These are phyloP conservation scores for Austroboletus olivaceoglutinosus DNA, from an alignment of 1,284 basidiomycete genomes.

Conservation along the genomic window DNA sequence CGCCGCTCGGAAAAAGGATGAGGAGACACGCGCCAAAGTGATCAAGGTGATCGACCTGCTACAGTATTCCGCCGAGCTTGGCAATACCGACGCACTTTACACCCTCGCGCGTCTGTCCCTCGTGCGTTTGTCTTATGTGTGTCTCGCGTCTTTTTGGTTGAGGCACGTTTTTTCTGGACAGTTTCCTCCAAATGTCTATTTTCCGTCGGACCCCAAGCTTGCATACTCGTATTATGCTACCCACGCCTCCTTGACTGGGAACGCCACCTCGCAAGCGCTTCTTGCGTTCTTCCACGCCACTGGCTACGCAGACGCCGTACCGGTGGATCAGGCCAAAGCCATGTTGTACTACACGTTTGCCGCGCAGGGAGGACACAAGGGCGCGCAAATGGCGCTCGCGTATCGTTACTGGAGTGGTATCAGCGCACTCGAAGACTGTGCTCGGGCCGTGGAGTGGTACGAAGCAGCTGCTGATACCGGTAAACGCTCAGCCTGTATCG, in stretches of 20 bases:
- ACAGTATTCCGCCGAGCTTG: slow-evolving; percentile 75
- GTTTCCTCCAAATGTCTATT: slow-evolving; percentile 70
- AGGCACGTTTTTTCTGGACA: slow-evolving; percentile 29
- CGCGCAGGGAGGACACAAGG: slow-evolving; percentile 81
- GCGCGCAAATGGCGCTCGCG: slow-evolving; percentile 89
- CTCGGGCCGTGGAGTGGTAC: slow-evolving; percentile 82
- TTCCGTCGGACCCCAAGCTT: slow-evolving; percentile 55
- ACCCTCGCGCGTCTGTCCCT: slow-evolving; percentile 70
- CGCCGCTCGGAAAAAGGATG: slow-evolving; percentile 52
- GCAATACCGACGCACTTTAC: slow-evolving; percentile 74
- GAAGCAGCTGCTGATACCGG: slow-evolving; percentile 82
- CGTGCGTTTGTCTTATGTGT: slow-evolving; percentile 18
- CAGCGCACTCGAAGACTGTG: slow-evolving; percentile 83
- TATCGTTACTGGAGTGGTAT: slow-evolving; percentile 97
- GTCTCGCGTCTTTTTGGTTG: neutral
- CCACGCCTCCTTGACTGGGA: slow-evolving; percentile 68
- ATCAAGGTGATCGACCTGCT: slow-evolving; percentile 76
- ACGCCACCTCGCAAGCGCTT: slow-evolving; percentile 80
- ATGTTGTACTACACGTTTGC: slow-evolving; percentile 93
- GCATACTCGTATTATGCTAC: slow-evolving; percentile 59
- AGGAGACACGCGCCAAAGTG: slow-evolving; percentile 61
- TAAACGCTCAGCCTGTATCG: slow-evolving; percentile 40
- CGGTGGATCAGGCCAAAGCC: slow-evolving; percentile 70
- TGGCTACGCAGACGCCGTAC: slow-evolving; percentile 73
- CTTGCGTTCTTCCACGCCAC: slow-evolving; percentile 87